phyloP scores from a whole-genome alignment of 2,329 filamentous ascomycete genomes.

The Alternaria viburni region DNA sequence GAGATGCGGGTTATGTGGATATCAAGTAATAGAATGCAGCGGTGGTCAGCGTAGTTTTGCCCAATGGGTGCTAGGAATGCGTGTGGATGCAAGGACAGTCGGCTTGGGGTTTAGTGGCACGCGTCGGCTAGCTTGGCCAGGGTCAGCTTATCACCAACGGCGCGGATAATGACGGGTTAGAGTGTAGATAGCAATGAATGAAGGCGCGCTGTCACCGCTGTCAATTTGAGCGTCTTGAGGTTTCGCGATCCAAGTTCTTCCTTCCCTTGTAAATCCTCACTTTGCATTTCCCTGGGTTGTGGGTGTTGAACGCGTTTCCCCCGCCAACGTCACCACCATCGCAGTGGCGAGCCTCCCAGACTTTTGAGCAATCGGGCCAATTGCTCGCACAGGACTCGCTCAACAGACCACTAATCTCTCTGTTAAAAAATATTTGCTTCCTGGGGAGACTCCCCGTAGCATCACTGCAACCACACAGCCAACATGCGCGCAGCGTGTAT shows the following conservation, averaged over 20 bases:
- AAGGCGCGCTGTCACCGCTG: conserved; percentile 1
- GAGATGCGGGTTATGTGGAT: conserved; percentile 5
- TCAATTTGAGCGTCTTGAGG: background rate
- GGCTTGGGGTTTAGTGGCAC: conserved; percentile 19
- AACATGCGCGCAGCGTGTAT: conserved; percentile 43
- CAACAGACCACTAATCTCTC: background rate
- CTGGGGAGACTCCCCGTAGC: conserved; percentile 1
- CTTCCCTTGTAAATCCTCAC: background rate
- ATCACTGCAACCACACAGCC: conserved; percentile 3
- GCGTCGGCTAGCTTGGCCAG: conserved; percentile 9
- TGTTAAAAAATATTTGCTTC: background rate
- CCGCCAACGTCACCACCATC: background rate
- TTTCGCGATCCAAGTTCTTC: conserved; percentile 8
- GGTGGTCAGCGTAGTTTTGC: conserved; percentile 21
- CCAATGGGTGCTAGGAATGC: conserved; percentile 20
- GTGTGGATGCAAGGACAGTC: conserved; percentile 16
- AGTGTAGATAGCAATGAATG: conserved; percentile 3
- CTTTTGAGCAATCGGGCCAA: background rate
- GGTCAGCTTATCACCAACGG: conserved; percentile 15
- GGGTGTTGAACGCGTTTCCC: background rate
- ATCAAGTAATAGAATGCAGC: conserved; percentile 27
- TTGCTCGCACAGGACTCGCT: background rate
- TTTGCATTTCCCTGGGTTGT: background rate
- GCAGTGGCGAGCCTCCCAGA: conserved; percentile 2
- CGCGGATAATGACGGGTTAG: conserved; percentile 26